Base-by-base conservation (phyloP, 352 stramenopile genomes). In the Thalassiosira exigua region DNA sequence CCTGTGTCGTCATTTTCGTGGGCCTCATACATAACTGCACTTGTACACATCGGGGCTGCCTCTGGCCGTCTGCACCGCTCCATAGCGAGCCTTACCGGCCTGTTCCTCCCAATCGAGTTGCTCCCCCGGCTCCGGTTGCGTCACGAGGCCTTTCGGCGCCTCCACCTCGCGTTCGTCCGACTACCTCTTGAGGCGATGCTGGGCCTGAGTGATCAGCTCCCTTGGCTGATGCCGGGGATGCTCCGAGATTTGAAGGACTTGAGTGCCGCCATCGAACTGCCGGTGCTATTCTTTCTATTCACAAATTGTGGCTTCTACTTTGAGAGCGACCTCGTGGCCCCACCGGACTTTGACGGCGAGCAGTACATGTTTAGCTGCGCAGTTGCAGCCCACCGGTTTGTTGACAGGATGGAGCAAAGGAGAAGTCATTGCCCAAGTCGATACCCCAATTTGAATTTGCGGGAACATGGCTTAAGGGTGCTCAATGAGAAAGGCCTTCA, bases 221-320 rank as follows among this genome's bases (percentile, higher is more conserved):
- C 69, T 19, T 69, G 54, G 54, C 39, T 75, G 9, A 66, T 65
- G 19, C 39, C 39, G 27, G 50, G 21, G 27, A 46, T 69, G 5
- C n/a, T 82, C 14, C 30, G 54, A 1, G 78, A 85, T 60, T 30
- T 93, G 26, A 71, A 81, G 39, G 42, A 39, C n/a, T 44, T 88
- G 33, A 78, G 53, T 53, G 53, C 67, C 21, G 81, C 92, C 46
- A 64, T 94, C 3, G 87, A 94, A 62, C 64, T 94, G 21, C 90
- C 90, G 1, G 65, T 94, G 29, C 57, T 94, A 29, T 94, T 94
- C 69, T 92, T 91, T 59, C 87, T 85, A n/a, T 94, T 92, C 69
- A 84, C 89, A 44, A 91, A 86, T 53, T 62, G 81, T 54, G 84
- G 61, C 36, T 94, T 90, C 70, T 81, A 87, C 69, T 94, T 94